Evolutionary conservation across 2,329 filamentous ascomycete genomes (phyloP).

Genomic region (Fusarium sulawesiense): DNA sequence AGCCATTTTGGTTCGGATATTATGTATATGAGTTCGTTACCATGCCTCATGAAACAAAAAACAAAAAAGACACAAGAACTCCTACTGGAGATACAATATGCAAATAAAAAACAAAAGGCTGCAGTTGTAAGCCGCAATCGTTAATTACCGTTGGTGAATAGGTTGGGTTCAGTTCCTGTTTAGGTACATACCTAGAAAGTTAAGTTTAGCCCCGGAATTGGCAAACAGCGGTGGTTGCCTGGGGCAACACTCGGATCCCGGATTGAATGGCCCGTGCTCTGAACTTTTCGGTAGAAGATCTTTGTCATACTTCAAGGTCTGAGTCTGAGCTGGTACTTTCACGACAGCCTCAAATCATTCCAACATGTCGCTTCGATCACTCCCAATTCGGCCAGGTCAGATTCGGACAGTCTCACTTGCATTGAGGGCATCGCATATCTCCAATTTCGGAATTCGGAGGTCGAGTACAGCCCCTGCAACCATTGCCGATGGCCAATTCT

Average conservation of each 20-base stretch:
- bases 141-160: slow-evolving; percentile 6
- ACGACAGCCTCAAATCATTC: slow-evolving; percentile 9
- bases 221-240: slow-evolving; percentile 53
- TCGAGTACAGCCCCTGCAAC: slow-evolving; percentile 59
- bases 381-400: slow-evolving; percentile 12
- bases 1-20: slow-evolving; percentile 52
- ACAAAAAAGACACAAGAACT: slow-evolving; percentile 18
- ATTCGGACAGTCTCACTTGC: slow-evolving; percentile 10
- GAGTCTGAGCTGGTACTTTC: not conserved
- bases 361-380: slow-evolving; percentile 34
- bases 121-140: slow-evolving; percentile 30
- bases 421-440: not conserved
- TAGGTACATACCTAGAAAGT: not conserved
- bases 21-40: slow-evolving; percentile 45
- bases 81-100: slow-evolving; percentile 43
- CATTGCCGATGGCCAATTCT: slow-evolving; percentile 70
- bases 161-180: slow-evolving; percentile 3
- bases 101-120: slow-evolving; percentile 40
- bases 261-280: slow-evolving; percentile 40
- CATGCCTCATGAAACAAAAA: slow-evolving; percentile 50
- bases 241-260: slow-evolving; percentile 50
- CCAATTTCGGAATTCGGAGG: slow-evolving; percentile 40
- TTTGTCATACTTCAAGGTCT: slow-evolving; percentile 16
- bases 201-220: slow-evolving; percentile 29
- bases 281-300: slow-evolving; percentile 34